Percentiles rank a stretch among this genome's conserved stretches.
These are phyloP conservation scores for Lachancea meyersii DNA, from an alignment of 805 yeast genomes.

Conservation along the genomic window DNA sequence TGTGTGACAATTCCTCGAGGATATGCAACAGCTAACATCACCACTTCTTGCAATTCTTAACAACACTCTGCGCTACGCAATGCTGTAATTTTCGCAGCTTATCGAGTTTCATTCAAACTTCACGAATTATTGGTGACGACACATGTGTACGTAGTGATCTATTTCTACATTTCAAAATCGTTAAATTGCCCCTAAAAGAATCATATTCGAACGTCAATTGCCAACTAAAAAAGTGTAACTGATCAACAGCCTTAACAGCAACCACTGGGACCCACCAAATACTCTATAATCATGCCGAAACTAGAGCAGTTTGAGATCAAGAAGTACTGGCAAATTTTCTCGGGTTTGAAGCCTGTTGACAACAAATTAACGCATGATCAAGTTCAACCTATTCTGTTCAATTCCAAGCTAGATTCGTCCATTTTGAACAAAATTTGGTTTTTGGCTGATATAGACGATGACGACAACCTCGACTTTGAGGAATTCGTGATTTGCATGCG, in stretches of 20 bases:
- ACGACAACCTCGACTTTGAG: constrained; percentile 89
- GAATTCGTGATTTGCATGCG: constrained; percentile 98
- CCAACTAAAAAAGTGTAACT: neutral
- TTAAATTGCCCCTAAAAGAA: neutral
- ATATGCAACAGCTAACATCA: too few species aligned
- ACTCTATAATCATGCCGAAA: constrained; percentile 43
- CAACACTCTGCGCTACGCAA: too few species aligned
- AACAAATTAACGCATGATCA: constrained; percentile 80
- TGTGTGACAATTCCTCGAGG: too few species aligned
- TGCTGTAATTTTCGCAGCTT: too few species aligned
- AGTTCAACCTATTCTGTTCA: constrained; percentile 79
- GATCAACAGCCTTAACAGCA: neutral
- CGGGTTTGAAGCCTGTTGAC: constrained; percentile 75
- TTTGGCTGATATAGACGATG: constrained; percentile 85
- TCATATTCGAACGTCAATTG: neutral
- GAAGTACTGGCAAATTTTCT: constrained; percentile 96
- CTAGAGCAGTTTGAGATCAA: constrained; percentile 93
- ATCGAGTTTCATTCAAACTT: too few species aligned
- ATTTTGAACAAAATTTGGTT: constrained; percentile 85
- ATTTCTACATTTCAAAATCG: neutral
- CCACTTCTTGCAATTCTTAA: too few species aligned
- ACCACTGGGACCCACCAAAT: neutral
- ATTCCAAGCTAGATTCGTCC: constrained; percentile 75
- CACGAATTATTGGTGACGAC: neutral
- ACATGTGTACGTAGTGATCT: neutral